Evolutionary conservation across 306 rosid genomes (phyloP).

Genomic region (Astragalus membranaceus): DNA sequence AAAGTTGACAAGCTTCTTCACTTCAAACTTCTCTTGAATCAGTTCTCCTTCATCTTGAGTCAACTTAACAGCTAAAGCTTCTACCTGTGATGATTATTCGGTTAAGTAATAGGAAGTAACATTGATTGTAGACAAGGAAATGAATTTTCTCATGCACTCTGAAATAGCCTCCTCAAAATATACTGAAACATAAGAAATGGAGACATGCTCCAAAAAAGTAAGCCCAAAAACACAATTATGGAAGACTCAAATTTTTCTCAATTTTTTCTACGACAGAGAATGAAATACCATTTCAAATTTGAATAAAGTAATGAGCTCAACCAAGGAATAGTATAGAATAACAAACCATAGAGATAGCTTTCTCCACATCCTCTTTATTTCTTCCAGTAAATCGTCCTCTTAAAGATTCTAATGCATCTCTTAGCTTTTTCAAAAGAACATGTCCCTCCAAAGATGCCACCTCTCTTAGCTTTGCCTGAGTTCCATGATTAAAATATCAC

Average conservation of each 20-base stretch:
- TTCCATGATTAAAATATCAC: constrained; percentile 12
- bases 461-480: constrained; percentile 84
- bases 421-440: constrained; percentile 87
- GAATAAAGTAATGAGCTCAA: neutral
- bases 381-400: constrained; percentile 72
- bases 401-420: constrained; percentile 84
- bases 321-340: neutral
- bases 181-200: neutral
- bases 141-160: neutral
- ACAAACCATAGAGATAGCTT: constrained; percentile 94
- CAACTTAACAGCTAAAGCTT: constrained; percentile 94
- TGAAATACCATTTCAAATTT: constrained; percentile 20
- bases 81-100: constrained; percentile 54
- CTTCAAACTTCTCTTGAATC: constrained; percentile 99
- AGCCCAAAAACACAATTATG: neutral
- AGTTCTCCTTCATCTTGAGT: constrained; percentile 97
- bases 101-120: constrained; percentile 3
- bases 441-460: constrained; percentile 97
- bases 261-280: neutral
- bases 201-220: neutral
- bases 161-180: neutral
- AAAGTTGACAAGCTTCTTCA: constrained; percentile 82
- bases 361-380: constrained; percentile 91
- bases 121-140: neutral
- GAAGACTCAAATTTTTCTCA: neutral